Conservation (phyloP, 2,329 filamentous ascomycete genomes). For the Amphichorda felina region DNA sequence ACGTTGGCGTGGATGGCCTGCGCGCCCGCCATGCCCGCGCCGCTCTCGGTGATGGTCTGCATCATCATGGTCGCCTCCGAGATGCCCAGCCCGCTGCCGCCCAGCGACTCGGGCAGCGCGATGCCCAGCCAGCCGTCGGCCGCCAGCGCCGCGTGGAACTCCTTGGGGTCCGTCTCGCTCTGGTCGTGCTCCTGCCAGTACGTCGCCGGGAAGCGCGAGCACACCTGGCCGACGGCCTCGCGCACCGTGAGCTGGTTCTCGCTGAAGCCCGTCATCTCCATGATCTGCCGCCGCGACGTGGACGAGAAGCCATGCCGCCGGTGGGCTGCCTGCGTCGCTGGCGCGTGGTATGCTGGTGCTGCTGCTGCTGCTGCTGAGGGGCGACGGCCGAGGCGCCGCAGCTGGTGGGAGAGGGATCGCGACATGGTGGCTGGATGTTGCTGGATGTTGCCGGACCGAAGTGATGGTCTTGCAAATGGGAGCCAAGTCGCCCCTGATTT, state of each 20-base stretch:
- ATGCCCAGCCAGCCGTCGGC: constrained; percentile 74
- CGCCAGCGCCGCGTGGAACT: constrained; percentile 65
- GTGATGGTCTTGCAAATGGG: too few species aligned
- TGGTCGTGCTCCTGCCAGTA: constrained; percentile 72
- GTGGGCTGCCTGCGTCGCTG: not conserved
- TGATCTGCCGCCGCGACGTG: constrained; percentile 30
- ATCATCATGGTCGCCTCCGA: constrained; percentile 81
- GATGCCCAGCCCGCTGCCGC: constrained; percentile 65
- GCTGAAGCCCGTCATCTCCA: constrained; percentile 63
- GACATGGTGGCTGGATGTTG: not conserved
- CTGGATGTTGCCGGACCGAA: too few species aligned
- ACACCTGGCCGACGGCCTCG: constrained; percentile 57
- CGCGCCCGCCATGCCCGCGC: constrained; percentile 65
- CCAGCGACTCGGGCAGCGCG: constrained; percentile 61
- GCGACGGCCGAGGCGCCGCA: not conserved
- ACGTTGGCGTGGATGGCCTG: constrained; percentile 55
- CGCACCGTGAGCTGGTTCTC: constrained; percentile 62
- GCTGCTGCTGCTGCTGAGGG: not conserved
- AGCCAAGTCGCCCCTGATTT: too few species aligned
- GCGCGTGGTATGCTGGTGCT: too few species aligned
- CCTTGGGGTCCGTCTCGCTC: constrained; percentile 56
- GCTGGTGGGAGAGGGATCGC: not conserved
- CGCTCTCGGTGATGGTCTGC: constrained; percentile 68
- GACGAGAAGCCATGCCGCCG: constrained; percentile 18
- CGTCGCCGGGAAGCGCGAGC: constrained; percentile 56